Conservation (phyloP, 2,329 filamentous ascomycete genomes). For the Monilinia laxa region DNA sequence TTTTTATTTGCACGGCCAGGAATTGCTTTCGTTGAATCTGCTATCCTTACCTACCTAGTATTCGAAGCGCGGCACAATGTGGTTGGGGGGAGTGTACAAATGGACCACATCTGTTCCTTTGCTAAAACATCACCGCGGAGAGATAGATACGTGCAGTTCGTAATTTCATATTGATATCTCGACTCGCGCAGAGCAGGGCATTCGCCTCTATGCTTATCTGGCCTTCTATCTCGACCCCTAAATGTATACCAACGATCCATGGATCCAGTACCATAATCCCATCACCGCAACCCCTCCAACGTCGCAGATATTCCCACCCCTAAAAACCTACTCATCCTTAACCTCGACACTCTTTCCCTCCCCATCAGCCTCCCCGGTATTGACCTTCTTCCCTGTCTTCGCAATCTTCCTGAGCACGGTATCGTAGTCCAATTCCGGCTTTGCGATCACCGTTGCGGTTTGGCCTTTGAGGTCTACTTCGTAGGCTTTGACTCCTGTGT, state of each 20-base stretch:
- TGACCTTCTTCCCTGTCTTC: conserved; percentile 94
- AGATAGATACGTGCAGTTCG: neutral
- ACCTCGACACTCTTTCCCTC: conserved; percentile 53
- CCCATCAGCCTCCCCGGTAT: conserved; percentile 70
- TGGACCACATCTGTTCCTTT: too few relatives aligned
- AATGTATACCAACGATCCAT: neutral
- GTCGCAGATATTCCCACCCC: neutral
- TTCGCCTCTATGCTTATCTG: neutral
- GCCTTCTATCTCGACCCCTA: neutral
- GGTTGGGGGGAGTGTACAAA: neutral
- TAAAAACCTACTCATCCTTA: conserved; percentile 35
- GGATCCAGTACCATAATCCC: neutral
- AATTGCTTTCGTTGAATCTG: too few relatives aligned
- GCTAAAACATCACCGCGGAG: neutral
- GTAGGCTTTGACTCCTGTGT: conserved; percentile 77
- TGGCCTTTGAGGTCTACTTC: conserved; percentile 85
- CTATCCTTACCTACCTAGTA: too few relatives aligned
- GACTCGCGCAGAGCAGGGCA: too few relatives aligned
- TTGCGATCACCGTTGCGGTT: conserved; percentile 73
- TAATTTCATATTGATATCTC: neutral
- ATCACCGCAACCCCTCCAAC: too few relatives aligned
- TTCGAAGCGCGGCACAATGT: neutral
- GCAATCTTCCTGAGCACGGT: conserved; percentile 83
- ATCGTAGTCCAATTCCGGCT: conserved; percentile 69
- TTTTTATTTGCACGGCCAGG: too few relatives aligned